Conservation (phyloP, 2,329 filamentous ascomycete genomes). For the Aspergillus amoenus region DNA sequence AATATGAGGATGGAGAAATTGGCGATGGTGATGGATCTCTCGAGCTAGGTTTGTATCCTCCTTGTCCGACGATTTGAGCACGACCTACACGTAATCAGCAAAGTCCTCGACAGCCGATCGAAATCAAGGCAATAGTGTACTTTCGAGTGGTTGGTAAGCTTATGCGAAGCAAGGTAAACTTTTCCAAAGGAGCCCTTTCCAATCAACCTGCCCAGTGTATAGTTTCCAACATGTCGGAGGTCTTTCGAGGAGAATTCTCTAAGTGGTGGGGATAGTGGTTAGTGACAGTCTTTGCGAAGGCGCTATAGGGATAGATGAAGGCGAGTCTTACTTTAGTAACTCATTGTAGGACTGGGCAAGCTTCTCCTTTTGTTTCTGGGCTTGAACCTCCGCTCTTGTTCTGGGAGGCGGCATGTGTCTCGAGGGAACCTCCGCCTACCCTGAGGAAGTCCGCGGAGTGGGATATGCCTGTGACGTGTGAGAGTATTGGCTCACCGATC, state of each 20-base stretch:
- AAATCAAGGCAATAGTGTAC: conserved; percentile 46
- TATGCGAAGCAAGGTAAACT: conserved; percentile 93
- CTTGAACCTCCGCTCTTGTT: conserved; percentile 54
- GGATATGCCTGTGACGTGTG: conserved; percentile 18
- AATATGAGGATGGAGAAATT: conserved; percentile 97
- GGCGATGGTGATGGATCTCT: conserved; percentile 97
- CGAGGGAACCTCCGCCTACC: conserved; percentile 27
- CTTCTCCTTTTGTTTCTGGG: conserved; percentile 63
- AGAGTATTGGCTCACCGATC: conserved; percentile 12
- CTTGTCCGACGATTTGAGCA: conserved; percentile 96
- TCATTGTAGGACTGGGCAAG: conserved; percentile 97
- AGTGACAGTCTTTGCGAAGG: neutral
- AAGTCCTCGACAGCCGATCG: neutral
- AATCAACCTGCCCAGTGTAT: conserved; percentile 84
- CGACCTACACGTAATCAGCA: conserved; percentile 63
- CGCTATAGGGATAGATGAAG: neutral
- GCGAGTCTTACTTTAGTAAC: conserved; percentile 74
- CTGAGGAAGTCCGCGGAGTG: conserved; percentile 24
- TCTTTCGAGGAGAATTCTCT: conserved; percentile 95
- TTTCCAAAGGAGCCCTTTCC: conserved; percentile 98
- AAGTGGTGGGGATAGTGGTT: conserved; percentile 13
- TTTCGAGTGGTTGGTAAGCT: conserved; percentile 98
- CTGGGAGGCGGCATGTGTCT: conserved; percentile 46
- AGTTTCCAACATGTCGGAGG: conserved; percentile 90
- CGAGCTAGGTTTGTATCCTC: conserved; percentile 92